These are phyloP conservation scores for Barnettozyma californica DNA, from an alignment of 805 yeast species.

Conservation along the genomic window DNA sequence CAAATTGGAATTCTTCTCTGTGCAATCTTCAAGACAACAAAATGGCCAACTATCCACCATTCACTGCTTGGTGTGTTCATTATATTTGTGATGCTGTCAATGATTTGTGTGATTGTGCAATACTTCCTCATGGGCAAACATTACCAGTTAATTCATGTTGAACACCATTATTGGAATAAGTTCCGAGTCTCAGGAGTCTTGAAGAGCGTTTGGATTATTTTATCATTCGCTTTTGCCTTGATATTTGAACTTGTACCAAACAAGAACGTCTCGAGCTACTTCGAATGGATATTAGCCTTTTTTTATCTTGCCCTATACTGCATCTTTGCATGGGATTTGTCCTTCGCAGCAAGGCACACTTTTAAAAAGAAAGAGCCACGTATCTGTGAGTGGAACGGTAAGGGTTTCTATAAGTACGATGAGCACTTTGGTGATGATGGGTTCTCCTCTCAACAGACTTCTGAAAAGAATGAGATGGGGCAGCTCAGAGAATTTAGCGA, in stretches of 20 bases:
- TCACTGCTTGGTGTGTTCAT: constrained; percentile 73
- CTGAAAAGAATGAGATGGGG: not conserved
- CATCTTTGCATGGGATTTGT: constrained; percentile 63
- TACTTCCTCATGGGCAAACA: constrained; percentile 42
- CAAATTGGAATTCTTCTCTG: constrained; percentile 72
- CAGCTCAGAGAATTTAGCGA: constrained; percentile 19
- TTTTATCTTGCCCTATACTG: constrained; percentile 71
- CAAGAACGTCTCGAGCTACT: constrained; percentile 30
- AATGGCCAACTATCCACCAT: constrained; percentile 50
- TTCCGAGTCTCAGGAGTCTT: constrained; percentile 43
- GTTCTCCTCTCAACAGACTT: not conserved
- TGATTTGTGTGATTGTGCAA: constrained; percentile 39
- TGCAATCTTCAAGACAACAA: constrained; percentile 62
- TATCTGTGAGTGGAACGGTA: constrained; percentile 21
- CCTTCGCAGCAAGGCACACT: constrained; percentile 48
- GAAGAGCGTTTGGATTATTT: constrained; percentile 60
- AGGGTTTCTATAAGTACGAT: constrained; percentile 23
- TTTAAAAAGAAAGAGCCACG: constrained; percentile 20
- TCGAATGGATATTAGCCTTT: constrained; percentile 87
- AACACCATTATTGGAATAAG: constrained; percentile 33
- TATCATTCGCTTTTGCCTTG: constrained; percentile 64
- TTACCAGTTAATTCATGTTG: constrained; percentile 33
- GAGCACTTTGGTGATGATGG: constrained; percentile 14
- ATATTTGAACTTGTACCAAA: constrained; percentile 50
- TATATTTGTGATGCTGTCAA: constrained; percentile 53